Evolutionary conservation across 169 alveolate genomes (phyloP).

Genomic region (Babesia sp.): DNA sequence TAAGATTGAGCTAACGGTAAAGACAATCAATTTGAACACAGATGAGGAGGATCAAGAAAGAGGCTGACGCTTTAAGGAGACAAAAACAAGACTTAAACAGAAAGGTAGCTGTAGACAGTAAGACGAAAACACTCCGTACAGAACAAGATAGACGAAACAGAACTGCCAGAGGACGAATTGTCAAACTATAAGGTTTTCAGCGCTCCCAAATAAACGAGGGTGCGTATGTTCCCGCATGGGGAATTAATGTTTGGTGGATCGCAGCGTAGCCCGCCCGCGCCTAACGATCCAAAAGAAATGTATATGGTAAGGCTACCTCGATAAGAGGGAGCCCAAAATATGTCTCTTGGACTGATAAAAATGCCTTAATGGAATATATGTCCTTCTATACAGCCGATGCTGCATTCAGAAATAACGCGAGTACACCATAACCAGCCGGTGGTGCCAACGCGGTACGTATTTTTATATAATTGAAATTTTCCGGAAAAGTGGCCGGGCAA

Average conservation of each 20-base stretch:
- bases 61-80: slow-evolving; percentile 26
- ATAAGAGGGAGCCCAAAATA: neutral
- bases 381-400: neutral
- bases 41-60: slow-evolving; percentile 34
- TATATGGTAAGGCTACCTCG: neutral
- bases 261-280: neutral
- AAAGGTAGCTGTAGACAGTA: neutral
- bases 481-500: neutral
- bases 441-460: neutral
- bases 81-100: slow-evolving; percentile 16
- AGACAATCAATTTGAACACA: neutral
- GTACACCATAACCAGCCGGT: neutral
- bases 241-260: neutral
- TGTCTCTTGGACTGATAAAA: neutral
- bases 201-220: slow-evolving; percentile 22
- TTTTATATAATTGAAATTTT: neutral
- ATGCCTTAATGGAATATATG: neutral
- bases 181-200: slow-evolving; percentile 50
- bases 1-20: neutral
- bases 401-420: neutral
- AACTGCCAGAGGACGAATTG: slow-evolving; percentile 53
- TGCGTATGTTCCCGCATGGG: slow-evolving; percentile 17
- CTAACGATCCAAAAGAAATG: neutral
- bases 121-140: neutral
- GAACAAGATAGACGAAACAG: slow-evolving; percentile 14